Conservation (phyloP, 1,139 yeast species). For the Taphrina pruni region DNA sequence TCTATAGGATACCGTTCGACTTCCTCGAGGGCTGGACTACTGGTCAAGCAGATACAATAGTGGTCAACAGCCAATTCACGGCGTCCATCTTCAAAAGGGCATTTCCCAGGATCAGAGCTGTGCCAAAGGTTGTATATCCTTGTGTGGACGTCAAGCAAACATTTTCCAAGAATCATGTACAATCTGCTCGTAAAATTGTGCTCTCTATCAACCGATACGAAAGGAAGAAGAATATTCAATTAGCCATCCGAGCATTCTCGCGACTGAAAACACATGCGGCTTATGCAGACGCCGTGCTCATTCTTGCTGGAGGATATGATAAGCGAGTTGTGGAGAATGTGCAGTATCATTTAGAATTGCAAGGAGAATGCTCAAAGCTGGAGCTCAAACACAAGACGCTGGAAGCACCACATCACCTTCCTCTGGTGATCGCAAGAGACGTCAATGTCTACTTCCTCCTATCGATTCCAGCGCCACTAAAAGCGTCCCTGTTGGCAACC, state of each 20-base stretch:
- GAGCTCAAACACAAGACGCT: conserved; percentile 59
- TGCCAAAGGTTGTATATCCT: conserved; percentile 83
- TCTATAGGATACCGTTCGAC: conserved; percentile 85
- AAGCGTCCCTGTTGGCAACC: conserved; percentile 65
- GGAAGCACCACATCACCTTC: conserved; percentile 43
- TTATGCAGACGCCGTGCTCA: conserved; percentile 41
- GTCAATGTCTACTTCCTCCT: conserved; percentile 76
- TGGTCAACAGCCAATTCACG: conserved; percentile 88
- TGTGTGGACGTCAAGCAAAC: conserved; percentile 65
- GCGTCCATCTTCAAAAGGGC: conserved; percentile 69
- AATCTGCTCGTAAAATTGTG: conserved; percentile 54
- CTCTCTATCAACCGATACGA: conserved; percentile 89
- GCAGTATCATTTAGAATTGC: conserved; percentile 68
- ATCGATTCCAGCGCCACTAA: conserved; percentile 70
- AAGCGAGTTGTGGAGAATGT: conserved; percentile 75
- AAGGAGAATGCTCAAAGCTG: conserved; percentile 58
- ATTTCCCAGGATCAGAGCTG: conserved; percentile 58
- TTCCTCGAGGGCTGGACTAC: conserved; percentile 80
- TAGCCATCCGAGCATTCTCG: conserved; percentile 74
- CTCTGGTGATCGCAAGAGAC: conserved; percentile 44
- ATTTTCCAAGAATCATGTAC: conserved; percentile 23
- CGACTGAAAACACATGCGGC: conserved; percentile 50
- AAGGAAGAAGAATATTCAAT: conserved; percentile 75
- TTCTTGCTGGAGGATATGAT: conserved; percentile 76
- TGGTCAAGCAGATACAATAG: conserved; percentile 72